A percentile compares a stretch with the other conserved stretches of the same genome.
These are phyloP conservation scores for Solanum etuberosum DNA, from an alignment of 257 asterid genomes.

Conservation along the genomic window DNA sequence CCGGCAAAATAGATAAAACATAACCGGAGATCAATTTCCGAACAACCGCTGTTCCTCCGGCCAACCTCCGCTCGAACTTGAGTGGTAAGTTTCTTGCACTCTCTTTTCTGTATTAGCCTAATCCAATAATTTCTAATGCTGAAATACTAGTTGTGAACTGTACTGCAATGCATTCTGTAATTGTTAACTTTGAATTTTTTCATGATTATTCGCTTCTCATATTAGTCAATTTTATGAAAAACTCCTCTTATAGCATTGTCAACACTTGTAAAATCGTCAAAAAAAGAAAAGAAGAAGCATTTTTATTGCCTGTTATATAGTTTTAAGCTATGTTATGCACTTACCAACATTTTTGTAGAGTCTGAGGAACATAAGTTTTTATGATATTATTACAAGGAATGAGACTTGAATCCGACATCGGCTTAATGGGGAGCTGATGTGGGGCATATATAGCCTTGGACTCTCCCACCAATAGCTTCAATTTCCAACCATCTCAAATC, in stretches of 20 bases:
- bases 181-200: not conserved
- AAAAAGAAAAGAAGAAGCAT: not conserved
- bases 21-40: not conserved
- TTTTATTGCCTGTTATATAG: not conserved
- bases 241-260: not conserved
- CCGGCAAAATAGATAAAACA: not conserved
- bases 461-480: not conserved
- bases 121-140: not conserved
- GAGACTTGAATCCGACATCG: not conserved
- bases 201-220: not conserved
- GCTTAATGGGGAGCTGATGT: not conserved
- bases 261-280: not conserved
- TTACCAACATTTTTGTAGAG: not conserved
- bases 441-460: not conserved
- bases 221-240: not conserved
- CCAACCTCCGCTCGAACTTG: not conserved
- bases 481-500: not conserved
- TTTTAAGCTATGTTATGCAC: not conserved
- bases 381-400: not conserved
- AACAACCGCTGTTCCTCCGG: not conserved
- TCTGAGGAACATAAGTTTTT: not conserved
- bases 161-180: not conserved
- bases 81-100: not conserved
- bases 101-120: not conserved
- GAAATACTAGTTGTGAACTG: not conserved